Percentiles rank a stretch among this genome's conserved stretches.
Conservation (phyloP, 345 rosid species). For the Hirschfeldia incana region DNA sequence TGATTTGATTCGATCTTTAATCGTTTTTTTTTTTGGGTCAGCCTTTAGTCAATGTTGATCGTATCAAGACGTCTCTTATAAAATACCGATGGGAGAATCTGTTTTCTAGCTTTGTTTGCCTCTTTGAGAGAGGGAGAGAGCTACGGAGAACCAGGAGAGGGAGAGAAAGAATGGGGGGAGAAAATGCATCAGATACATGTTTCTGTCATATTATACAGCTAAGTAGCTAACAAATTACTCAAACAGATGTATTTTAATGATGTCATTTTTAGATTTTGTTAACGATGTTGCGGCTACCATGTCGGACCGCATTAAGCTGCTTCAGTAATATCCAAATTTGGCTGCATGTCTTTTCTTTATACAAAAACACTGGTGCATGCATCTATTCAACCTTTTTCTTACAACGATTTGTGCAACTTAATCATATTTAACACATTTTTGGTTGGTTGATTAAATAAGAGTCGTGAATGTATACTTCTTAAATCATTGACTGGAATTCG, state of each 20-base stretch:
- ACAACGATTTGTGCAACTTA: background rate
- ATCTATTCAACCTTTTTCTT: background rate
- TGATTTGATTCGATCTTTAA: background rate
- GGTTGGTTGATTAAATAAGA: background rate
- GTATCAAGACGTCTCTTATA: background rate
- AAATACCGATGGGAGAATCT: background rate
- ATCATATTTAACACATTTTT: background rate
- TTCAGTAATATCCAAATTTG: constrained; percentile 24
- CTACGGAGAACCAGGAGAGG: constrained; percentile 14
- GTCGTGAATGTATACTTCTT: background rate
- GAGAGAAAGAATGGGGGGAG: constrained; percentile 14
- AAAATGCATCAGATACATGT: constrained; percentile 18
- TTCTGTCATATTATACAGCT: background rate
- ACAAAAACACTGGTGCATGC: background rate
- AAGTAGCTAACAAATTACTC: background rate
- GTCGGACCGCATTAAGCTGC: constrained; percentile 18
- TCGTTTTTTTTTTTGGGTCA: background rate
- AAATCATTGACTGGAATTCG: background rate
- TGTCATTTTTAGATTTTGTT: background rate
- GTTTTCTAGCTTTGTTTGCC: background rate
- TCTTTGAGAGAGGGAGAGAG: constrained; percentile 3
- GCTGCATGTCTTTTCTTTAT: constrained; percentile 8
- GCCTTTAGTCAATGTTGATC: background rate
- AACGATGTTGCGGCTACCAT: constrained; percentile 15
- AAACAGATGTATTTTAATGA: background rate